Percentiles rank a stretch among this genome's conserved stretches.
phyloP scores from a whole-genome alignment of 805 yeast genomes.

The Nakazawaea laoshanensis region DNA sequence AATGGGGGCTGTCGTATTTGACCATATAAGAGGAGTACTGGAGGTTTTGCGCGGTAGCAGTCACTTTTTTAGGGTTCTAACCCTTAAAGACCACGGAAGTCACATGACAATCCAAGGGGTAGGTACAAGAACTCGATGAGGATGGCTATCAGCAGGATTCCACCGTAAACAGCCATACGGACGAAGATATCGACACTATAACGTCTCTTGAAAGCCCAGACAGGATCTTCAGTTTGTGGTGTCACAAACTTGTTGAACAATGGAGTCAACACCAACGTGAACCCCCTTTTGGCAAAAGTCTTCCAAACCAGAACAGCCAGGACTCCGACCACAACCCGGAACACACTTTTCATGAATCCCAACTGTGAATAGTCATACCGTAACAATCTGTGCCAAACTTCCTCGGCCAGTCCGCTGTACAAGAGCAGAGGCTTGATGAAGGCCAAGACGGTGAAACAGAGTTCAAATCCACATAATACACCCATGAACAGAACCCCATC shows the following conservation, averaged over 20 bases:
- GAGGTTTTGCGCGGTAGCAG: background rate
- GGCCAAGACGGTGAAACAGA: constrained; percentile 39
- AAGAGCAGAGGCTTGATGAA: constrained; percentile 8
- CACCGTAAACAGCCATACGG: constrained; percentile 72
- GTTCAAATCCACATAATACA: constrained; percentile 70
- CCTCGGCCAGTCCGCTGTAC: background rate
- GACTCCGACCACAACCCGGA: constrained; percentile 58
- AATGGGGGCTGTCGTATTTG: too few relatives aligned
- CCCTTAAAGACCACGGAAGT: constrained; percentile 1
- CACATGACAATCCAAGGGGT: constrained; percentile 9
- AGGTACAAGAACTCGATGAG: constrained; percentile 25
- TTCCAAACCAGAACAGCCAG: constrained; percentile 65
- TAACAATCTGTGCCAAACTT: constrained; percentile 15
- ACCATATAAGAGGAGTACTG: too few relatives aligned
- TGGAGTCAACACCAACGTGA: constrained; percentile 52
- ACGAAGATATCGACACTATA: constrained; percentile 74
- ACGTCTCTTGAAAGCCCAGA: constrained; percentile 49
- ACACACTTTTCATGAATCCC: constrained; percentile 31
- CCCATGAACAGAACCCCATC: constrained; percentile 92
- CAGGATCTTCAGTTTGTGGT: too few relatives aligned
- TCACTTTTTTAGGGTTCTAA: background rate
- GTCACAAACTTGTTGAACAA: constrained; percentile 23
- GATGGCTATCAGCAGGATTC: constrained; percentile 55
- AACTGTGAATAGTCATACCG: constrained; percentile 31
- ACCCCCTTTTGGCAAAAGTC: constrained; percentile 55